These are phyloP conservation scores for Lepiota venenata DNA, from an alignment of 768 basidiomycete genomes.

Conservation along the genomic window DNA sequence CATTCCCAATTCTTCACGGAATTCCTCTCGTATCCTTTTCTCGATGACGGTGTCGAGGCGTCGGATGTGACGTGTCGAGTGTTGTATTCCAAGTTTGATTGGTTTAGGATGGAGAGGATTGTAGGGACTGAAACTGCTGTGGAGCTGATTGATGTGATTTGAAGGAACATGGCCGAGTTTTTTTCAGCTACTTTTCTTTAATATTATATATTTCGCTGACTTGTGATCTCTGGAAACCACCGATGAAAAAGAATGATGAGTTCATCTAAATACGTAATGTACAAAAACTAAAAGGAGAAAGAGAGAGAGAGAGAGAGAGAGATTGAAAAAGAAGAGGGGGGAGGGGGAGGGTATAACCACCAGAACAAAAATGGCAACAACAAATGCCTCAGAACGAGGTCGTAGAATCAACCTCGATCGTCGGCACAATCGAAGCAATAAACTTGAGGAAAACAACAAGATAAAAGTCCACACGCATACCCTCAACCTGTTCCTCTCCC, in stretches of 20 bases:
- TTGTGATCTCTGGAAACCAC: too few relatives aligned
- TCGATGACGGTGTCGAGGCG: slow-evolving; percentile 83
- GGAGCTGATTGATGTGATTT: slow-evolving; percentile 35
- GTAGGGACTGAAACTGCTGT: slow-evolving; percentile 51
- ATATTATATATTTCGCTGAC: too few relatives aligned
- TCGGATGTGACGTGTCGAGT: slow-evolving; percentile 81
- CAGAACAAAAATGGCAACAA: not conserved
- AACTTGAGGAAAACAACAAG: slow-evolving; percentile 99
- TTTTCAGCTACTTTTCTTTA: not conserved
- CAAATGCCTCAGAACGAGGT: slow-evolving; percentile 61
- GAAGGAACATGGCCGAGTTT: not conserved
- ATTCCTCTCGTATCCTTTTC: slow-evolving; percentile 85
- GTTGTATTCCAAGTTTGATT: slow-evolving; percentile 87
- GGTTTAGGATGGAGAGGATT: slow-evolving; percentile 84
- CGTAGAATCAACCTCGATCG: slow-evolving; percentile 96
- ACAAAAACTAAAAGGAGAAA: too few relatives aligned
- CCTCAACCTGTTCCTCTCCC: slow-evolving; percentile 75
- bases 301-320: too few relatives aligned
- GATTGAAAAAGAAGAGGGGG: too few relatives aligned
- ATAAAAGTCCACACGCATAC: slow-evolving; percentile 97
- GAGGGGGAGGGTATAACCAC: slow-evolving; percentile 8
- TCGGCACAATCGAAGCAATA: slow-evolving; percentile 97
- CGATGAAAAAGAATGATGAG: too few relatives aligned
- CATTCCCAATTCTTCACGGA: slow-evolving; percentile 93
- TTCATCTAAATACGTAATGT: too few relatives aligned